Conservation (phyloP, 169 alveolate species). For the Babesia ovata region DNA sequence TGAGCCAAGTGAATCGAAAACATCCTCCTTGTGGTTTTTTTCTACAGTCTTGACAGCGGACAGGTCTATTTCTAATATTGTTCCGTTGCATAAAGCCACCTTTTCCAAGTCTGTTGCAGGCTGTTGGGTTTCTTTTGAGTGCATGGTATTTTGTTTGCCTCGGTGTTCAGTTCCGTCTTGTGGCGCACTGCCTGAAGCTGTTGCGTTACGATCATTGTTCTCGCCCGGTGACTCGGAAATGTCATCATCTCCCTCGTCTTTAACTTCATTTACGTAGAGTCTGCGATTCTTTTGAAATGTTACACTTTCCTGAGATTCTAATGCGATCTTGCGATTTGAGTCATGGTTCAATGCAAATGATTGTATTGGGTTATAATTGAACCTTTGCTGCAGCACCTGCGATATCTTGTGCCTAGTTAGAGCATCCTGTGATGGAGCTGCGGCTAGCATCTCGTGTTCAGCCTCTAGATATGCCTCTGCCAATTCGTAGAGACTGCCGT, state of each 20-base stretch:
- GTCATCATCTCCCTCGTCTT: too few relatives aligned
- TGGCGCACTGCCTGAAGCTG: neutral
- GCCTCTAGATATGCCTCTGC: slow-evolving; percentile 52
- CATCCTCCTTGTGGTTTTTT: neutral
- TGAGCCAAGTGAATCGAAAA: slow-evolving; percentile 11
- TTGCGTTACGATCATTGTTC: too few relatives aligned
- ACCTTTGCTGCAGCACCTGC: slow-evolving; percentile 38
- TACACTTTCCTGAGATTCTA: neutral
- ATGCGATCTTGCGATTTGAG: neutral
- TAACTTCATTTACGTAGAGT: too few relatives aligned
- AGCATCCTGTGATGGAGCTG: slow-evolving; percentile 34
- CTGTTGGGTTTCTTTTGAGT: neutral
- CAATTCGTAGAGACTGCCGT: slow-evolving; percentile 18
- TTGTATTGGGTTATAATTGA: slow-evolving; percentile 35
- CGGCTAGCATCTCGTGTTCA: slow-evolving; percentile 20
- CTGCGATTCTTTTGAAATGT: too few relatives aligned
- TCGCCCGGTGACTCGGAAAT: too few relatives aligned
- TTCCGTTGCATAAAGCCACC: slow-evolving; percentile 5
- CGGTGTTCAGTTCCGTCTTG: neutral
- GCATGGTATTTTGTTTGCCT: neutral
- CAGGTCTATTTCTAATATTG: neutral
- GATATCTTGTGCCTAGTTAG: slow-evolving; percentile 14
- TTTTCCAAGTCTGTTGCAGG: neutral
- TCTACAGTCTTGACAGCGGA: neutral
- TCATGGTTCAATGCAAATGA: neutral